Base-by-base conservation (phyloP, 2,329 filamentous ascomycete genomes). In the Drechslerella coelobrocha region DNA sequence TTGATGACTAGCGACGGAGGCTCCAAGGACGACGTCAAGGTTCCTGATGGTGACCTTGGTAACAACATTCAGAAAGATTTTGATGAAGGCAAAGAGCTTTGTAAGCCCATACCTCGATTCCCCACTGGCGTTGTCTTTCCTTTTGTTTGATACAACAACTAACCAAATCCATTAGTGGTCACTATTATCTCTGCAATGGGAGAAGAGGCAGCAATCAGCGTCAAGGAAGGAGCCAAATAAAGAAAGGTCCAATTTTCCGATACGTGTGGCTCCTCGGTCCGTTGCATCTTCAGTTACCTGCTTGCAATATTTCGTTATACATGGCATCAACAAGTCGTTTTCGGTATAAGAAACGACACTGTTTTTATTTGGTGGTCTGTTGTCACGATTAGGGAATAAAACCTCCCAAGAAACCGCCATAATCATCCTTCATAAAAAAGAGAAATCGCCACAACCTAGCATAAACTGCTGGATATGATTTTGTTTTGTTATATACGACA, bases 111-210 rank as follows among this genome's bases (percentile, higher is more conserved):
- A 3, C 41, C 17, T 34, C 8, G 19, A 5, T 9, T 5, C 9
- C 6, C 17, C 21, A 26, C n/a, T 26, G 4, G 23, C 2, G 47
- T 26, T 29, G 21, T 26, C 23, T 19, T 10, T 19, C 41, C n/a
- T 12, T 37, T 53, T 47, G 54, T 23, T 17, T 54, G 50, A 29
- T 17, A 17, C 10, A 51, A 31, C 26, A 4, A 6, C 17, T 39
- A 12, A n/a, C n/a, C n/a, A n/a, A n/a, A n/a, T n/a, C 17, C n/a
- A 14, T 8, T 74, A 96, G 92, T 92, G 82, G 89, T 97, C 78
- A 89, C 93, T 78, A 87, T 99, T 80, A 89, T 96, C 80, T 90
- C 91, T 78, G 88, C 94, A 80, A 99, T 99, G 94, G 90, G 90
- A 79, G 93, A 99, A 84, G 90, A 97, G 86, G 83, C 85, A 77